Evolutionary conservation across 176 grass and related monocot genomes (phyloP).

Genomic region (Musa itinerans): DNA sequence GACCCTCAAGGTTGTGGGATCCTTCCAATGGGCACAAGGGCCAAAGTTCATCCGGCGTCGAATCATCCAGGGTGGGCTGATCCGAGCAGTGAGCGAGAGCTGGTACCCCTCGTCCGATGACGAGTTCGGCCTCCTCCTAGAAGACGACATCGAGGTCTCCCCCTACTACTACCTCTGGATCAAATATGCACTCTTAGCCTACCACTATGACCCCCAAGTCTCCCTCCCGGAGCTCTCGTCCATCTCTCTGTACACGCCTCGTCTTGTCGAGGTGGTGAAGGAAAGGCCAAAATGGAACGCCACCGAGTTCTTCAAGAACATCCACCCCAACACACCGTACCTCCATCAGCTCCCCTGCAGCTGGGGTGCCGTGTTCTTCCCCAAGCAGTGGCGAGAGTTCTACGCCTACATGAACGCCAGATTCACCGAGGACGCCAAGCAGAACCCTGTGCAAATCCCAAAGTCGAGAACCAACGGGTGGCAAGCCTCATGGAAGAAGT

Average conservation of each 20-base stretch:
- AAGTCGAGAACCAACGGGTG: conserved; percentile 81
- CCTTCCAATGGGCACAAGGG: conserved; percentile 71
- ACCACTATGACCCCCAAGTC: conserved; percentile 69
- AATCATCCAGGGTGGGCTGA: conserved; percentile 90
- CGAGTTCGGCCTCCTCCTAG: conserved; percentile 82
- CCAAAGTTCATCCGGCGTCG: conserved; percentile 60
- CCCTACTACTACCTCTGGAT: conserved; percentile 97
- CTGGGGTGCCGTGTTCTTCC: conserved; percentile 99
- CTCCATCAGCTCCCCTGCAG: conserved; percentile 97
- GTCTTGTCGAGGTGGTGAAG: conserved; percentile 76
- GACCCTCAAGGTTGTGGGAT: conserved; percentile 47
- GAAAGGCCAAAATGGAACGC: conserved; percentile 82
- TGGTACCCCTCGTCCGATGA: conserved; percentile 76
- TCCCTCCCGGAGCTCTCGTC: conserved; percentile 73
- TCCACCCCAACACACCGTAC: conserved; percentile 82
- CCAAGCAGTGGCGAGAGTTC: conserved; percentile 98
- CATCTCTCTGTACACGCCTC: conserved; percentile 95
- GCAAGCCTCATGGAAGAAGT: conserved; percentile 99
- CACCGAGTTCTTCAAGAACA: conserved; percentile 55
- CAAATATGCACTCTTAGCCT: conserved; percentile 81
- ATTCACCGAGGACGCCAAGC: conserved; percentile 83
- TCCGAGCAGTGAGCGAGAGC: conserved; percentile 96
- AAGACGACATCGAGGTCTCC: conserved; percentile 98
- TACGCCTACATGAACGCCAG: conserved; percentile 83
- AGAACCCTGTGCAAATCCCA: conserved; percentile 86